Base-by-base conservation (phyloP, 1,284 basidiomycete species). In the Rhodofomes roseus region DNA sequence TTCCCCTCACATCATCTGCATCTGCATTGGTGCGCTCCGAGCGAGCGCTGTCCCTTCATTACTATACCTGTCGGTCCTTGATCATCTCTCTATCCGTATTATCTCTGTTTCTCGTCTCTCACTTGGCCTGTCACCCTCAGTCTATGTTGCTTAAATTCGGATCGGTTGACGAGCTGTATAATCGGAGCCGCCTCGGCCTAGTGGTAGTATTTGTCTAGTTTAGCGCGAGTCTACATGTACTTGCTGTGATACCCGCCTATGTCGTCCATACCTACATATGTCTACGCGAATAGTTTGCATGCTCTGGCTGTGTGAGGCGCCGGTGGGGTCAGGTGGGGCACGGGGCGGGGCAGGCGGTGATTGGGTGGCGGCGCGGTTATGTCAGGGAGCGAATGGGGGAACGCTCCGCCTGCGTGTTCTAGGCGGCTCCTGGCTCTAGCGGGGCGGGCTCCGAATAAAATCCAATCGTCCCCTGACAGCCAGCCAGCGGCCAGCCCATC, bases 361-460 rank as follows among this genome's bases (percentile, higher is more conserved):
- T 57, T 57, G 55, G 55, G 4, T 40, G 46, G 44, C 18, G 34
- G 46, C 4, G 12, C 34, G 40, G 41, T 54, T 52, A 31, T 54
- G 50, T 34, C 50, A 41, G 48, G 43, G 11, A 25, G 34, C 50
- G 31, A 52, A 52, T 52, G 50, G 36, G 46, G 57, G 23, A 48
- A 54, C 44, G 39, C 41, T 16, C 51, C 18, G 52, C 41, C 44
- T 41, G 20, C 14, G 31, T 9, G 27, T 44, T 39, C 55, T 51
- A 36, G 55, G 43, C 55, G 37, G 1, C 37, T 22, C 20, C 50
- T 43, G 37, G 48, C 50, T 40, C 48, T 22, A 48, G 36, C 34
- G 43, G 31, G 29, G 34, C 56, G 25, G 48, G 52, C 29, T 55
- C 54, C 50, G 65, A 59, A 65, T 67, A 62, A 65, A 65, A 62